A percentile compares a stretch with the other conserved stretches of the same genome.
Conservation (phyloP, 1,284 basidiomycete genomes). For the Sanghuangporus sanghuang region DNA sequence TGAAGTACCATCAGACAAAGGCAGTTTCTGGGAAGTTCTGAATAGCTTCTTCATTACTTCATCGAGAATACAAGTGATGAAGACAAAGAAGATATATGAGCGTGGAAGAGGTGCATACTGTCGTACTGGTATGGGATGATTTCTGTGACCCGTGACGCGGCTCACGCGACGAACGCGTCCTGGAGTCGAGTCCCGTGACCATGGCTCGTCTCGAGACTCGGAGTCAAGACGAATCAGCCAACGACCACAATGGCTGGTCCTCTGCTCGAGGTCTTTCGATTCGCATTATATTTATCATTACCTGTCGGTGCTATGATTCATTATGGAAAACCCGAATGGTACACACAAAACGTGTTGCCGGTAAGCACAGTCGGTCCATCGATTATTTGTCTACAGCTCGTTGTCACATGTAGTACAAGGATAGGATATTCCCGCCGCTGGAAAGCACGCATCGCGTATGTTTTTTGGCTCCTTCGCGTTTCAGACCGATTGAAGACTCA, state of each 20-base stretch:
- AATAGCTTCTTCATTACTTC: constrained; percentile 11
- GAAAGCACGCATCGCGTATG: constrained; percentile 51
- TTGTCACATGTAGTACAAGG: constrained; percentile 52
- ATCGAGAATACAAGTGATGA: neutral
- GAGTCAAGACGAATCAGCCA: neutral
- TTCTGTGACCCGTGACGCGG: neutral
- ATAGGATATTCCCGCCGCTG: constrained; percentile 61
- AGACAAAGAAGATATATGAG: neutral
- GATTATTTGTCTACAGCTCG: neutral
- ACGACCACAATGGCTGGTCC: constrained; percentile 61
- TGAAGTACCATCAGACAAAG: neutral
- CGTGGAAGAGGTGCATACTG: neutral
- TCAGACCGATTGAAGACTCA: constrained; percentile 8
- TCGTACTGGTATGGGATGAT: neutral
- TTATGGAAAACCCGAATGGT: constrained; percentile 90
- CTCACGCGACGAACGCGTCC: neutral
- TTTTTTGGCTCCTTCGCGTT: neutral
- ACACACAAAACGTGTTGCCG: constrained; percentile 72
- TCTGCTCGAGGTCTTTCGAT: constrained; percentile 87
- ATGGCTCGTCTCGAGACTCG: neutral
- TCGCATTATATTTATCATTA: constrained; percentile 84
- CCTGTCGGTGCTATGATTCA: constrained; percentile 81
- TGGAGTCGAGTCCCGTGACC: too few species aligned
- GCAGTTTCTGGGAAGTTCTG: constrained; percentile 2
- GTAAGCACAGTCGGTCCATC: constrained; percentile 40